Evolutionary conservation across 805 yeast genomes (phyloP).

Genomic region (Ogataea philodendri): DNA sequence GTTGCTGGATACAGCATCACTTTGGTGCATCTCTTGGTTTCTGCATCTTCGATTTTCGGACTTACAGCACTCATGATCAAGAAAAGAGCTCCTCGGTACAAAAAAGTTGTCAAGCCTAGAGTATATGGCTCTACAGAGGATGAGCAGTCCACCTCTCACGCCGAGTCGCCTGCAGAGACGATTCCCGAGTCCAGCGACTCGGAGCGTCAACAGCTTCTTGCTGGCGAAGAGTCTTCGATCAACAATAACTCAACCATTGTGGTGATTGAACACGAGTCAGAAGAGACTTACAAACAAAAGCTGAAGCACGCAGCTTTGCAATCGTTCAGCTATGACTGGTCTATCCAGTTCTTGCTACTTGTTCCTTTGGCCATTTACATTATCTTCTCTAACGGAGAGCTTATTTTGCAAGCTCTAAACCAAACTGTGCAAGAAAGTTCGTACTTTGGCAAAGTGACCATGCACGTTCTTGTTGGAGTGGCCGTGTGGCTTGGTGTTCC

Average conservation of each 20-base stretch:
- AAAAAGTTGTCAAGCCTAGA: conserved; percentile 20
- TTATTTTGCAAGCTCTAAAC: conserved; percentile 60
- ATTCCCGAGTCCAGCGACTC: conserved; percentile 15
- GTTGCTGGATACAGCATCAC: conserved; percentile 53
- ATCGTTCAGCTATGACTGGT: conserved; percentile 75
- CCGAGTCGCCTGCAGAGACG: conserved; percentile 4
- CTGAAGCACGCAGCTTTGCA: conserved; percentile 34
- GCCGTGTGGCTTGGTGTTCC: conserved; percentile 46
- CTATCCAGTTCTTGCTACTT: conserved; percentile 62
- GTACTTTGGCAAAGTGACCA: conserved; percentile 40
- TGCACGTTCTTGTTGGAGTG: conserved; percentile 34
- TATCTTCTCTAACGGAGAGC: conserved; percentile 52
- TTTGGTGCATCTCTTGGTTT: conserved; percentile 44
- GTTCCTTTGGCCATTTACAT: conserved; percentile 64
- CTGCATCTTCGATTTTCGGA: conserved; percentile 52
- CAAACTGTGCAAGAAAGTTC: conserved; percentile 72
- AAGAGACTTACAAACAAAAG: conserved; percentile 26
- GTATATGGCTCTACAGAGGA: conserved; percentile 23
- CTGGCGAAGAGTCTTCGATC: conserved; percentile 9
- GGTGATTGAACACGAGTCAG: conserved; percentile 30
- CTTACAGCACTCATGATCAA: conserved; percentile 45
- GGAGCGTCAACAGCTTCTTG: conserved; percentile 24
- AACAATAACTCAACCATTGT: conserved; percentile 17
- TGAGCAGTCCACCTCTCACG: conserved; percentile 16
- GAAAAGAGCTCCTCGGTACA: conserved; percentile 23